Percentiles rank a stretch among this genome's conserved stretches.
Conservation (phyloP, 1,139 yeast species). For the Candida frijolesensis region DNA sequence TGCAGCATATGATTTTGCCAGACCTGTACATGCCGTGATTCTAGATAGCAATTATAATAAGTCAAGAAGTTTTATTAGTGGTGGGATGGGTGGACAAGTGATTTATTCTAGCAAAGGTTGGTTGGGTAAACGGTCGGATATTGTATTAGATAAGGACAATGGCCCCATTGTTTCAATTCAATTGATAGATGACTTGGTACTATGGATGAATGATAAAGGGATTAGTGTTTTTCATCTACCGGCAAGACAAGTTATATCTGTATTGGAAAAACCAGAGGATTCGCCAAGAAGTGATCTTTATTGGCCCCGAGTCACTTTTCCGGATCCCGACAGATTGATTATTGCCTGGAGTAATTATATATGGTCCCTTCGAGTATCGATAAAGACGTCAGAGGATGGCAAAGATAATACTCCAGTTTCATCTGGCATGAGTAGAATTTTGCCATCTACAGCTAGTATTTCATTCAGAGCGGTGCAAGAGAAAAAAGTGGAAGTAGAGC, state of each 20-base stretch:
- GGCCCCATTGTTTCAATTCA: conserved; percentile 77
- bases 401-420: conserved; percentile 19
- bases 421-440: conserved; percentile 32
- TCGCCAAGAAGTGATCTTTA: conserved; percentile 78
- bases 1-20: conserved; percentile 75
- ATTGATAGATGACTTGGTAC: conserved; percentile 58
- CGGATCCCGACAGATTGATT: conserved; percentile 68
- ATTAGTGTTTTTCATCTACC: conserved; percentile 59
- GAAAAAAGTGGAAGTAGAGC: conserved; percentile 58
- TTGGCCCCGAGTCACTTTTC: conserved; percentile 75
- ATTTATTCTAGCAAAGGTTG: conserved; percentile 76
- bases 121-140: conserved; percentile 81
- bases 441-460: conserved; percentile 70
- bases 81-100: conserved; percentile 90
- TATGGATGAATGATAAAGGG: conserved; percentile 90
- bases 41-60: conserved; percentile 68
- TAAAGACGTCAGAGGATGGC: conserved; percentile 21
- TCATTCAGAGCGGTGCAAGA: conserved; percentile 61
- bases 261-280: conserved; percentile 58
- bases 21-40: conserved; percentile 89
- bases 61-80: conserved; percentile 71
- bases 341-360: conserved; percentile 85
- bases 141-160: conserved; percentile 57
- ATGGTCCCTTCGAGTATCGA: conserved; percentile 66
- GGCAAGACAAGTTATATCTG: conserved; percentile 46